Conservation (phyloP, 768 basidiomycete genomes). For the Macrolepiota dolichaula region DNA sequence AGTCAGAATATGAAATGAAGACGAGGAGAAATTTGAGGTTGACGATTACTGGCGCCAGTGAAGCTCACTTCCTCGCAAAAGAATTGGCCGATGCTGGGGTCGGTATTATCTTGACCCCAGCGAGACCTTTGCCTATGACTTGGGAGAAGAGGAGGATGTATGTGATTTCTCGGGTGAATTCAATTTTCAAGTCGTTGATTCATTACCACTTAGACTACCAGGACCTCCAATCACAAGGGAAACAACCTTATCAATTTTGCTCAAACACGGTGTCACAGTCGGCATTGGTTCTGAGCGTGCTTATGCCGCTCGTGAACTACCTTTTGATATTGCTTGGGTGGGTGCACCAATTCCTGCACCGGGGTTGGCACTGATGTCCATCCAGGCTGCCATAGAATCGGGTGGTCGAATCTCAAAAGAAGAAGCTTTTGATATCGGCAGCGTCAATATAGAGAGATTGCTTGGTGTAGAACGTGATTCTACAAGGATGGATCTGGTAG, state of each 20-base stretch:
- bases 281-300: constrained; percentile 61
- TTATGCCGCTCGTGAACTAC: constrained; percentile 73
- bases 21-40: constrained; percentile 44
- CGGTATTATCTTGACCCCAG: constrained; percentile 47
- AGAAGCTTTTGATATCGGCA: constrained; percentile 44
- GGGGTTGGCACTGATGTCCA: background rate
- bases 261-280: constrained; percentile 68
- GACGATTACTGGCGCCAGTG: constrained; percentile 63
- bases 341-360: constrained; percentile 20
- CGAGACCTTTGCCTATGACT: constrained; percentile 63
- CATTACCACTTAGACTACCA: constrained; percentile 38
- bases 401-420: constrained; percentile 36
- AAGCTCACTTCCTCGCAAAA: constrained; percentile 67
- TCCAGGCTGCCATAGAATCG: constrained; percentile 42
- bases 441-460: constrained; percentile 40
- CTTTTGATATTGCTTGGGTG: constrained; percentile 84
- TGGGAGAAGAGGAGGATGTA: constrained; percentile 76
- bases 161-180: constrained; percentile 18
- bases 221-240: constrained; percentile 68
- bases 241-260: constrained; percentile 54
- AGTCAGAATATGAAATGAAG: constrained; percentile 53
- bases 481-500: constrained; percentile 52
- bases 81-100: constrained; percentile 53
- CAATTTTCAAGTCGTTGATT: background rate
- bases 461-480: constrained; percentile 32